Base-by-base conservation (phyloP, 192 early-diverging fungal species). In the Umbelopsis ramanniana region DNA sequence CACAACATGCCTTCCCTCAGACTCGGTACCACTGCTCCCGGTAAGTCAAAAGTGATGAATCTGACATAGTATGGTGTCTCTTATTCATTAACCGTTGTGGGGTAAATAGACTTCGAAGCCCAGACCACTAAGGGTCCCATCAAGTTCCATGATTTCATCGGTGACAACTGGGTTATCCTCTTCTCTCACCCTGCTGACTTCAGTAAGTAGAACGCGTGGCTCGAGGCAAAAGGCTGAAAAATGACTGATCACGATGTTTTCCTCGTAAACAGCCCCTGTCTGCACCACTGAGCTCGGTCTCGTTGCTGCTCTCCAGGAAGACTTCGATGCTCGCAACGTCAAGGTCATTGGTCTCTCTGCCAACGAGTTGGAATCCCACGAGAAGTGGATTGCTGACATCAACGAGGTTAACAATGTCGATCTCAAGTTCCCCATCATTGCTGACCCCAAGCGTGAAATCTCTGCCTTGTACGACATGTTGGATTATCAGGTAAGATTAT, bases 161-260 rank as follows among this genome's bases (percentile, higher is more conserved):
- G 88, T 66, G 86, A 88, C 76, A 87, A 87, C 14, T 99, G 97
- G 97, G 93, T 87, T 46, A 86, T 99, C 45, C 90, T 99, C n/a
- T 99, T 99, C 83, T 99, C 97, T 33, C 97, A 99, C 79, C 97
- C 97, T 15, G 97, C 95, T 68, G 95, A 97, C 86, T 97, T 97
- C 67, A 97, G 89, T 85, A 80, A 81, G 77, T 83, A 60, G 22
- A 43, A 2, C 21, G 23, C 68, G 57, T 26, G 17, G 6, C 7
- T n/a, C n/a, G 10, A 6, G 71, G 29, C 3, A 46, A 15, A 37
- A 46, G 3, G 6, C 21, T 54, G 52, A 52, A 66, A 52, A 48
- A 40, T 37, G 0, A 63, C 33, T 38, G 70, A 33, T 24, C 6
- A 54, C 46, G 23, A 5, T 43, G 40, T 43, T 12, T 66, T 47